Evolutionary conservation across 2,329 filamentous ascomycete species (phyloP).

Genomic region (Helminthosporium solani): DNA sequence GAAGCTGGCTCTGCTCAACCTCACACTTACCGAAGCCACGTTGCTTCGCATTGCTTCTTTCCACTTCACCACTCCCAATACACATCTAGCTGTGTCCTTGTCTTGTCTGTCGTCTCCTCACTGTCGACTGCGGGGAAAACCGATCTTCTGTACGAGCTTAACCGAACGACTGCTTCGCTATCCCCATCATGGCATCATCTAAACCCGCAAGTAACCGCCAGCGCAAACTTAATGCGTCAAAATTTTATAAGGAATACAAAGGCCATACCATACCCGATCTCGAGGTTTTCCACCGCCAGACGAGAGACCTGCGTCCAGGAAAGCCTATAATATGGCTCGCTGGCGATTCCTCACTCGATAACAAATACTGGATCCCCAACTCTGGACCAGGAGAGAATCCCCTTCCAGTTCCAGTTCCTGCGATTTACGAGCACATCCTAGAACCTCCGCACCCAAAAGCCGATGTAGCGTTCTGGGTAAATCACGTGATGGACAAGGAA

Average conservation of each 20-base stretch:
- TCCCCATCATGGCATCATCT: background rate
- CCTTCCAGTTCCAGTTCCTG: constrained; percentile 18
- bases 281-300: constrained; percentile 23
- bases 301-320: constrained; percentile 18
- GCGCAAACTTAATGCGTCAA: constrained; percentile 24
- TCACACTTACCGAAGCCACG: background rate
- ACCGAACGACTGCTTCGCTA: background rate
- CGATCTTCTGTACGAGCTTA: background rate
- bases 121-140: too few species aligned
- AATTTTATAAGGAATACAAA: constrained; percentile 38
- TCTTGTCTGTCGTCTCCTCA: too few species aligned
- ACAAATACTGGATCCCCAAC: constrained; percentile 39
- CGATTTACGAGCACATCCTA: constrained; percentile 32
- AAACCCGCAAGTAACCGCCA: background rate
- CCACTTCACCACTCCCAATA: background rate
- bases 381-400: constrained; percentile 13
- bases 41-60: background rate
- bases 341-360: constrained; percentile 43
- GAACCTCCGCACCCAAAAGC: constrained; percentile 27
- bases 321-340: constrained; percentile 41
- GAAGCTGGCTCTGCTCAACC: background rate
- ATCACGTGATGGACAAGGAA: constrained; percentile 29
- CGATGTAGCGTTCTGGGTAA: constrained; percentile 43
- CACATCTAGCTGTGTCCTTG: background rate
- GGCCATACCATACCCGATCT: constrained; percentile 39